Evolutionary conservation across 2,329 filamentous ascomycete genomes (phyloP).

Genomic region (Purpureocillium lavendulum): DNA sequence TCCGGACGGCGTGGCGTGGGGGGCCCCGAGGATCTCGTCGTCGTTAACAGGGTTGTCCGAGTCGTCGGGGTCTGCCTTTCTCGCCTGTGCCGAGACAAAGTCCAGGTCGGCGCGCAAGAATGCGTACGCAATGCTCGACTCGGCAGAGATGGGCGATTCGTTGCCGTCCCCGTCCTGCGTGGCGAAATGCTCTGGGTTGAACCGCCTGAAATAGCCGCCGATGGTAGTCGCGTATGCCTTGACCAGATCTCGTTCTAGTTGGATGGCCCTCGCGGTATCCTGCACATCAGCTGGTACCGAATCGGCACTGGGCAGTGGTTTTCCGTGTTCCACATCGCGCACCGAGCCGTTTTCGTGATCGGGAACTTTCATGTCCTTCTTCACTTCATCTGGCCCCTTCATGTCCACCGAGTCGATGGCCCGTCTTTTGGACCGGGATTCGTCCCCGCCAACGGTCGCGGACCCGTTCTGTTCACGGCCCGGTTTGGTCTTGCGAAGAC

Average conservation of each 20-base stretch:
- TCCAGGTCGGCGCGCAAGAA: constrained; percentile 92
- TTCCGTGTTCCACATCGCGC: constrained; percentile 26
- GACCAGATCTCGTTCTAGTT: constrained; percentile 64
- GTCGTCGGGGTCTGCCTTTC: constrained; percentile 68
- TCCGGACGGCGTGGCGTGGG: constrained; percentile 43
- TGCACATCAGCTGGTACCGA: constrained; percentile 42
- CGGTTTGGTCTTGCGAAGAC: constrained; percentile 43
- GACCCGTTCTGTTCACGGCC: constrained; percentile 12
- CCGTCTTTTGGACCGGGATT: constrained; percentile 13
- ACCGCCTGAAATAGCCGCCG: constrained; percentile 89
- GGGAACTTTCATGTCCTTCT: constrained; percentile 26
- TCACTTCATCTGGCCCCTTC: constrained; percentile 39
- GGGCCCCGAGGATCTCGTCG: constrained; percentile 68
- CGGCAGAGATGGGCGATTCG: constrained; percentile 48
- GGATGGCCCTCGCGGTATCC: constrained; percentile 52
- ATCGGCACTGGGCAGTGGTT: constrained; percentile 26
- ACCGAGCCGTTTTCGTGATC: constrained; percentile 20
- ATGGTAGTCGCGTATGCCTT: constrained; percentile 74
- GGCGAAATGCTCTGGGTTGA: constrained; percentile 71
- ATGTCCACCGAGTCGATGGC: constrained; percentile 32
- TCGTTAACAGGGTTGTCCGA: constrained; percentile 74
- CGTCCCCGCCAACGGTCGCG: constrained; percentile 11
- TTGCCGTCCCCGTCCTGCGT: constrained; percentile 22
- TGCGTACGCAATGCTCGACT: constrained; percentile 79
- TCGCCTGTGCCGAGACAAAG: constrained; percentile 83